Evolutionary conservation across 1,139 yeast species (phyloP).

Genomic region (Suhomyces bokatorum): DNA sequence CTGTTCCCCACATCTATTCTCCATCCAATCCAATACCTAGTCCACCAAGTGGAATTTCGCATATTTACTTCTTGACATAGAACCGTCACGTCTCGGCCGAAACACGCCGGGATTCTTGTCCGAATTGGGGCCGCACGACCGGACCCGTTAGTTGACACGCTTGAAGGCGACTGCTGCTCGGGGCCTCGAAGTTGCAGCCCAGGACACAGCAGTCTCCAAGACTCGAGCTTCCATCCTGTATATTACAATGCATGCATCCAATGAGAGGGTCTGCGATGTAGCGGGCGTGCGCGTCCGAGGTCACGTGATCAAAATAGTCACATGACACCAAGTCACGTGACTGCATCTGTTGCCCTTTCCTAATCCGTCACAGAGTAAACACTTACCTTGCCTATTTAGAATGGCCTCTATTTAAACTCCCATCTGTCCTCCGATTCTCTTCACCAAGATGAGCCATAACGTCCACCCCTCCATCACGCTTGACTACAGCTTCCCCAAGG

Average conservation of each 20-base stretch:
- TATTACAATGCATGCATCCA: slow-evolving; percentile 7
- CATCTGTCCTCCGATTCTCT: background rate
- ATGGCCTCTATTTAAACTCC: slow-evolving; percentile 2
- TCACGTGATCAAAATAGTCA: no score
- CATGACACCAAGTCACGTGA: background rate
- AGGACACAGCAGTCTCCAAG: no score
- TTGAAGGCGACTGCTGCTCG: no score
- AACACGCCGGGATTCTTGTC: background rate
- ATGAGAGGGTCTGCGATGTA: slow-evolving; percentile 2
- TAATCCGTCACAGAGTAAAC: slow-evolving; percentile 9
- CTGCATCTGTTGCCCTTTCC: slow-evolving; percentile 2
- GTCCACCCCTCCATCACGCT: slow-evolving; percentile 19
- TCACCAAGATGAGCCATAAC: slow-evolving; percentile 11
- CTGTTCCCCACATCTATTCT: background rate
- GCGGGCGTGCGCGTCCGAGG: background rate
- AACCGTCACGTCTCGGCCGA: background rate
- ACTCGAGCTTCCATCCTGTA: slow-evolving; percentile 2
- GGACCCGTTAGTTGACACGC: no score
- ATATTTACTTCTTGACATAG: slow-evolving; percentile 1
- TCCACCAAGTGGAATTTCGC: background rate
- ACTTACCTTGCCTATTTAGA: slow-evolving; percentile 8
- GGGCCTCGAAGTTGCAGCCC: no score
- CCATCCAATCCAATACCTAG: background rate
- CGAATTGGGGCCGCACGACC: no score
- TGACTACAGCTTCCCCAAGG: slow-evolving; percentile 26